phyloP scores from a whole-genome alignment of 106 monocot species.

The Dendrobium catenatum region DNA sequence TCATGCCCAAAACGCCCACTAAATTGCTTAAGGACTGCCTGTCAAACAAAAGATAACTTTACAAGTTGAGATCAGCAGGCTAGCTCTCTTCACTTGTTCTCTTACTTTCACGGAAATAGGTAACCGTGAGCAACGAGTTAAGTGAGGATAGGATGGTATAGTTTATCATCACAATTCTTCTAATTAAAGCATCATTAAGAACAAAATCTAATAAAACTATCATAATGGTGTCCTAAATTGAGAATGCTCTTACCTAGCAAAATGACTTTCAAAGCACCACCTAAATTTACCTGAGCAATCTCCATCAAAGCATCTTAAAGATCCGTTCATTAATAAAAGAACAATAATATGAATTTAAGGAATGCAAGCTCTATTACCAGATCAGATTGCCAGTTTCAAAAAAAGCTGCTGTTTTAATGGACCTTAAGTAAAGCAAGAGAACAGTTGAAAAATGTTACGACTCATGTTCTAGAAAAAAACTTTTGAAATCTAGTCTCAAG shows the following conservation, averaged over 20 bases:
- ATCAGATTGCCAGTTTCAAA: too few relatives aligned
- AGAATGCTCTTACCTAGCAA: not conserved
- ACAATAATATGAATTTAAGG: not conserved
- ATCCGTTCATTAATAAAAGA: not conserved
- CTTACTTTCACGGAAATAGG: not conserved
- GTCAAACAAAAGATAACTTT: constrained; percentile 1
- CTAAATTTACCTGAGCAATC: not conserved
- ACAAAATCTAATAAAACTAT: not conserved
- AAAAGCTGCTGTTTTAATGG: too few relatives aligned
- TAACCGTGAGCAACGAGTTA: not conserved
- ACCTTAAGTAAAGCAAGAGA: too few relatives aligned
- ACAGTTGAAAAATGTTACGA: too few relatives aligned
- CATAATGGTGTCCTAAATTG: not conserved
- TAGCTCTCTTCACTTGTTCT: not conserved
- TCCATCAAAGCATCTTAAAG: not conserved
- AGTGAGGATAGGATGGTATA: not conserved
- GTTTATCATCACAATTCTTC: not conserved
- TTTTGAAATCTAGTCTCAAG: too few relatives aligned
- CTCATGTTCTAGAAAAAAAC: too few relatives aligned
- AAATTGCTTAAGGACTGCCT: constrained; percentile 85
- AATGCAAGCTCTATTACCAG: too few relatives aligned
- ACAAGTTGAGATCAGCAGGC: not conserved
- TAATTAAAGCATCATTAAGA: not conserved
- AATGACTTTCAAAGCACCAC: not conserved
- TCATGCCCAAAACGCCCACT: constrained; percentile 54